A percentile compares a stretch with the other conserved stretches of the same genome.
These are phyloP conservation scores for Metschnikowia similis DNA, from an alignment of 805 yeast genomes.

Conservation along the genomic window DNA sequence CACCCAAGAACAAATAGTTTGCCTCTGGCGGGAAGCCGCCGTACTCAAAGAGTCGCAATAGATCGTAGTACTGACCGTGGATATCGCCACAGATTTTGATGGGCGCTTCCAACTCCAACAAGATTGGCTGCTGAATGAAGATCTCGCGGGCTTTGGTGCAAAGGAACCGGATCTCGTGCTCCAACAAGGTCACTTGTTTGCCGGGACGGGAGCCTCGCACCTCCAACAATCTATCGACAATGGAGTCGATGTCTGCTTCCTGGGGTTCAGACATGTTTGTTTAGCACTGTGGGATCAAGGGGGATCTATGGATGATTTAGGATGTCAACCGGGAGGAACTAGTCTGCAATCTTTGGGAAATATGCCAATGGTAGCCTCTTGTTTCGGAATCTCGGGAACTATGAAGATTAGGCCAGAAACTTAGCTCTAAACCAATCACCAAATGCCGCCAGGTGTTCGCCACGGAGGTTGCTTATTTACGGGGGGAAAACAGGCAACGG, in stretches of 20 bases:
- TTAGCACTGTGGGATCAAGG: slow-evolving; percentile 1
- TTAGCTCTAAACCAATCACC: slow-evolving; percentile 5
- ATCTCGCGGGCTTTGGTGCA: slow-evolving; percentile 98
- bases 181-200: slow-evolving; percentile 89
- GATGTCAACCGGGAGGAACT: neutral
- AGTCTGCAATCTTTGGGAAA: neutral
- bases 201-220: slow-evolving; percentile 99
- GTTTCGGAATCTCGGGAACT: neutral
- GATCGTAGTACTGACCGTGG: slow-evolving; percentile 97
- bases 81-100: slow-evolving; percentile 95
- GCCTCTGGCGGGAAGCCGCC: slow-evolving; percentile 99
- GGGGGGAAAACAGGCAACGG: slow-evolving; percentile 3
- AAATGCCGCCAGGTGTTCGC: slow-evolving; percentile 3
- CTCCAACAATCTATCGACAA: slow-evolving; percentile 92
- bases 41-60: slow-evolving; percentile 90
- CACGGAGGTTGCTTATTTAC: slow-evolving; percentile 9
- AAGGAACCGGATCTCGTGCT: slow-evolving; percentile 88
- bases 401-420: neutral
- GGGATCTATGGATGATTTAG: slow-evolving; percentile 1
- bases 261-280: slow-evolving; percentile 34
- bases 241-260: slow-evolving; percentile 95
- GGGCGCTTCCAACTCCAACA: slow-evolving; percentile 95
- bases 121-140: slow-evolving; percentile 94
- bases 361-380: neutral
- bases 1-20: slow-evolving; percentile 91